These are phyloP conservation scores for Hansenula sp. DNA, from an alignment of 1,139 yeast species.

Conservation along the genomic window DNA sequence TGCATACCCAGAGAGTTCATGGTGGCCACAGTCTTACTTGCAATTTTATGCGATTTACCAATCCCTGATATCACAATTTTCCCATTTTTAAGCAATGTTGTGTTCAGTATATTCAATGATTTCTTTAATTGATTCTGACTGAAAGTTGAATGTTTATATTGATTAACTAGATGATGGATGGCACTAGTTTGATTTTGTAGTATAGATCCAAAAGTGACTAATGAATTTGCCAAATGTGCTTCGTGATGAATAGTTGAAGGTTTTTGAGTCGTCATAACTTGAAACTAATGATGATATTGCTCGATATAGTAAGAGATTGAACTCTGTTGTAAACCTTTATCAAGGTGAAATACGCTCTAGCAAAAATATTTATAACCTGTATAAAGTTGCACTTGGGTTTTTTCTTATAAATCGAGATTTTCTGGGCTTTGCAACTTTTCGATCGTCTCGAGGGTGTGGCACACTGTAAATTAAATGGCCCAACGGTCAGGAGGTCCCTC, in stretches of 20 bases:
- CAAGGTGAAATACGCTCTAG: too few relatives aligned
- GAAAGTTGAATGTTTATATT: constrained; percentile 36
- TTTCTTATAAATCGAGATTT: too few relatives aligned
- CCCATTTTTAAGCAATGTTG: constrained; percentile 48
- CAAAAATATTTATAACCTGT: too few relatives aligned
- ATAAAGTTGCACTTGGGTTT: too few relatives aligned
- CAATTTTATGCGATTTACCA: constrained; percentile 81
- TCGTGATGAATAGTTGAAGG: constrained; percentile 10
- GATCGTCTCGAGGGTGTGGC: not conserved
- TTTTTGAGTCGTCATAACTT: too few relatives aligned
- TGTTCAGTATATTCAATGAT: constrained; percentile 48
- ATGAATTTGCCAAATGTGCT: constrained; percentile 11
- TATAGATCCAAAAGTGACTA: constrained; percentile 25
- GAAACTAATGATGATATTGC: too few relatives aligned
- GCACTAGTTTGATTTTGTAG: constrained; percentile 45
- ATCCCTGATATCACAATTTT: constrained; percentile 76
- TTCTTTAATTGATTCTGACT: constrained; percentile 46
- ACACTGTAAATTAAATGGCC: not conserved
- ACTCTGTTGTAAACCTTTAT: too few relatives aligned
- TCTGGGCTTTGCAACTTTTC: not conserved
- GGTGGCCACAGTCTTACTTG: constrained; percentile 75
- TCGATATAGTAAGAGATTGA: too few relatives aligned
- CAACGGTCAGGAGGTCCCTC: too few relatives aligned
- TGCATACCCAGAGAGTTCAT: constrained; percentile 73
- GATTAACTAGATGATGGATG: constrained; percentile 34